These are phyloP conservation scores for Quercus suber DNA, from an alignment of 306 rosid genomes.

Conservation along the genomic window DNA sequence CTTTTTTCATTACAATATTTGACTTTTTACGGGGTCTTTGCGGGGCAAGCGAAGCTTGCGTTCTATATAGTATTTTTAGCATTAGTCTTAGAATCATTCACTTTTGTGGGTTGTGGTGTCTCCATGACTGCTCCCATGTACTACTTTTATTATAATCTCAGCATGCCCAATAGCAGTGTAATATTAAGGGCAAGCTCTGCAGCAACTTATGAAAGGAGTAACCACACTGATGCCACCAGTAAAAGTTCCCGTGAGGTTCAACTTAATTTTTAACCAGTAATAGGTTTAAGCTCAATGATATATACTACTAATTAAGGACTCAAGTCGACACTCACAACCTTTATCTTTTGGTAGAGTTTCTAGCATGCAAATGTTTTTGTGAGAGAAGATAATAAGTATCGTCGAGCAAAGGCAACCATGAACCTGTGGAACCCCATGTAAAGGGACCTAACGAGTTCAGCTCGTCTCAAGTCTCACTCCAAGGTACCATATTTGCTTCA, in stretches of 20 bases:
- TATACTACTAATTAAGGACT: no score
- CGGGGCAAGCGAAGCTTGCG: no score
- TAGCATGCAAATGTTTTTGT: slow-evolving; percentile 58
- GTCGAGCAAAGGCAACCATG: slow-evolving; percentile 57
- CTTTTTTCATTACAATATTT: background rate
- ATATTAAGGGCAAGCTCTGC: slow-evolving; percentile 40
- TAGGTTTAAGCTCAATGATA: no score
- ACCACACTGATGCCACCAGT: slow-evolving; percentile 34
- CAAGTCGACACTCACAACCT: background rate
- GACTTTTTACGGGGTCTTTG: no score
- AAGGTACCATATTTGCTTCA: slow-evolving; percentile 1
- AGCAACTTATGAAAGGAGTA: slow-evolving; percentile 47
- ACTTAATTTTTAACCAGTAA: background rate
- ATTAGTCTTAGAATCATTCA: no score
- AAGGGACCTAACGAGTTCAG: slow-evolving; percentile 56
- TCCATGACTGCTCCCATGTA: no score
- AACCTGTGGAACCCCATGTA: slow-evolving; percentile 59
- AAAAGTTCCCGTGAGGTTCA: slow-evolving; percentile 56
- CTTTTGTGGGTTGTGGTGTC: no score
- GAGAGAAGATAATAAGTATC: slow-evolving; percentile 39
- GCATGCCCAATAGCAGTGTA: no score
- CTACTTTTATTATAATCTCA: no score
- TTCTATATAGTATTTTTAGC: no score
- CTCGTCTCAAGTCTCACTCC: slow-evolving; percentile 53
- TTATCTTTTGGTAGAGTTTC: slow-evolving; percentile 14